Evolutionary conservation across 306 rosid genomes (phyloP).

Genomic region (Coriaria nepalensis): DNA sequence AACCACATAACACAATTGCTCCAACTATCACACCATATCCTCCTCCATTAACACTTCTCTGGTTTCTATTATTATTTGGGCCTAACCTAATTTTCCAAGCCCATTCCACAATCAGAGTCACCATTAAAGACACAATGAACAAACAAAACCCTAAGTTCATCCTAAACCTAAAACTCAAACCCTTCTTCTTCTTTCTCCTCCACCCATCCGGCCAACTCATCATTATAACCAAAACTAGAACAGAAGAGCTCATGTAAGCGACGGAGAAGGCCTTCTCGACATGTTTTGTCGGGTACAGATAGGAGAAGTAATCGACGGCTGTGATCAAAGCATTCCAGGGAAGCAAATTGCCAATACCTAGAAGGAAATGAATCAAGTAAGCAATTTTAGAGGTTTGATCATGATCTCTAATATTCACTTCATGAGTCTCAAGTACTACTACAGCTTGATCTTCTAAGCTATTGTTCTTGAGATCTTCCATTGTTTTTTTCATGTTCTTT

Average conservation of each 20-base stretch:
- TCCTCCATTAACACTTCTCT: conserved; percentile 20
- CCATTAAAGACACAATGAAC: conserved; percentile 54
- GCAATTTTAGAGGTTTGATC: conserved; percentile 39
- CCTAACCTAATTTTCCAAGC: conserved; percentile 8
- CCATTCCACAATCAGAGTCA: conserved; percentile 60
- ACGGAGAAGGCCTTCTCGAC: conserved; percentile 80
- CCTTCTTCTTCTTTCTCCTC: conserved; percentile 20
- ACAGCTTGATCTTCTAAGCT: too few relatives aligned
- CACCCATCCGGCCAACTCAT: conserved; percentile 48
- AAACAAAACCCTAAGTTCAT: conserved; percentile 47
- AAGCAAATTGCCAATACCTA: conserved; percentile 80
- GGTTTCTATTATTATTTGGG: neutral
- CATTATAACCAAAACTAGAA: conserved; percentile 45
- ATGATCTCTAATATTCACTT: conserved; percentile 25
- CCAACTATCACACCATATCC: conserved; percentile 31
- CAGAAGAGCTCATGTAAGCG: conserved; percentile 62
- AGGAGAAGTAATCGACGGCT: conserved; percentile 75
- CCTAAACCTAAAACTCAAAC: conserved; percentile 32
- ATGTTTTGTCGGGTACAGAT: conserved; percentile 57
- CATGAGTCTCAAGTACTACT: neutral
- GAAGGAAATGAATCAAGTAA: conserved; percentile 74
- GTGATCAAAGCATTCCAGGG: conserved; percentile 98
- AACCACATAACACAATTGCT: conserved; percentile 30
- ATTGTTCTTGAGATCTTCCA: conserved; percentile 22
- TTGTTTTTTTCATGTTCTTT: conserved; percentile 17